phyloP scores from a whole-genome alignment of 805 yeast species.

The Ascoidea rubescens region DNA sequence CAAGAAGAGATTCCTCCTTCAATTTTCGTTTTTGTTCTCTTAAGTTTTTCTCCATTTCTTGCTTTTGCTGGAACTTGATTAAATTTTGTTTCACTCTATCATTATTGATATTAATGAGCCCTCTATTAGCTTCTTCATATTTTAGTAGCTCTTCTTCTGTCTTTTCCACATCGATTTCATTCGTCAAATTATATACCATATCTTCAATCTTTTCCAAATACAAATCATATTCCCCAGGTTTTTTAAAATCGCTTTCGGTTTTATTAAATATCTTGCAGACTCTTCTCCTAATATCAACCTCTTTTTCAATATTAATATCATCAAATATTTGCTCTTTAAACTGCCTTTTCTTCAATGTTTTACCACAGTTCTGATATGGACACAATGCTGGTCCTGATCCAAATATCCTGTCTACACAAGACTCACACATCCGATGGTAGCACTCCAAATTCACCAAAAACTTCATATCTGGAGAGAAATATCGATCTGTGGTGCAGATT shows the following conservation, averaged over 20 bases:
- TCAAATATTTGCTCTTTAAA: constrained; percentile 91
- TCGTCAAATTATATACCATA: constrained; percentile 60
- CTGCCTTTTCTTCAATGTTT: constrained; percentile 71
- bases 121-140: constrained; percentile 62
- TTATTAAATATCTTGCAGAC: constrained; percentile 71
- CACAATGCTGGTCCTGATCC: constrained; percentile 94
- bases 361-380: constrained; percentile 86
- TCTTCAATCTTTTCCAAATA: constrained; percentile 80
- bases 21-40: constrained; percentile 32
- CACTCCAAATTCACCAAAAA: constrained; percentile 94
- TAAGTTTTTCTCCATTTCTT: constrained; percentile 58
- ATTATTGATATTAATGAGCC: constrained; percentile 64
- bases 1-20: constrained; percentile 54
- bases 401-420: constrained; percentile 92
- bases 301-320: constrained; percentile 79
- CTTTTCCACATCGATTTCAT: constrained; percentile 52
- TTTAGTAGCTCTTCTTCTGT: constrained; percentile 54
- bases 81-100: constrained; percentile 59
- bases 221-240: constrained; percentile 47
- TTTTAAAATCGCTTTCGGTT: constrained; percentile 55
- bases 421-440: constrained; percentile 93
- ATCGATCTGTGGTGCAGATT: constrained; percentile 89
- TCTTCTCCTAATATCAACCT: constrained; percentile 77
- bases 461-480: constrained; percentile 83
- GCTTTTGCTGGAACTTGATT: constrained; percentile 45